A percentile compares a stretch with the other conserved stretches of the same genome.
phyloP scores from a whole-genome alignment of 306 rosid species.

The Lithocarpus polystachyus region DNA sequence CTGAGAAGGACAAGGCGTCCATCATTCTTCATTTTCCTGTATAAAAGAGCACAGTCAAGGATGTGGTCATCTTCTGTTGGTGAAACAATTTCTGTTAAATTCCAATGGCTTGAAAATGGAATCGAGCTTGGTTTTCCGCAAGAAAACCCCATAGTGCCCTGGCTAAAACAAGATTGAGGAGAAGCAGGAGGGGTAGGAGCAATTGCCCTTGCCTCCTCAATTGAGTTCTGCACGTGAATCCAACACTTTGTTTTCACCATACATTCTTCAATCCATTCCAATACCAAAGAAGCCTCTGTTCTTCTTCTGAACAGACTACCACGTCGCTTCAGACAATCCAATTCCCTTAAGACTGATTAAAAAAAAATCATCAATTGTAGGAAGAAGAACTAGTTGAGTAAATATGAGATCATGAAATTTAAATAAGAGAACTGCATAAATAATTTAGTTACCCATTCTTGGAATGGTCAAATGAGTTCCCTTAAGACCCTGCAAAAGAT shows the following conservation, averaged over 20 bases:
- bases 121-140: conserved; percentile 19
- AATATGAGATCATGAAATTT: background rate
- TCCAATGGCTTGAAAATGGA: conserved; percentile 19
- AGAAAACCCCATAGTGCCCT: conserved; percentile 21
- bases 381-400: background rate
- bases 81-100: conserved; percentile 42
- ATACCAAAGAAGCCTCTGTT: conserved; percentile 56
- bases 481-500: conserved; percentile 76
- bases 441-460: conserved; percentile 49
- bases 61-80: conserved; percentile 65
- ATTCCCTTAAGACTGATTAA: conserved; percentile 59
- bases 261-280: conserved; percentile 78
- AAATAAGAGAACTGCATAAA: background rate
- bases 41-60: conserved; percentile 60
- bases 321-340: conserved; percentile 49
- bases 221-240: conserved; percentile 77
- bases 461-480: conserved; percentile 78
- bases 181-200: conserved; percentile 66
- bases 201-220: conserved; percentile 44
- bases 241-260: conserved; percentile 63
- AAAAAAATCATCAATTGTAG: conserved; percentile 7
- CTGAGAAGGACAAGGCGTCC: conserved; percentile 71
- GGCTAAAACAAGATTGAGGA: conserved; percentile 37
- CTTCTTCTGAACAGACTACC: conserved; percentile 54
- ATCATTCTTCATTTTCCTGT: conserved; percentile 35